Evolutionary conservation across 106 monocot genomes (phyloP).

Genomic region (Xerophyta viscosa): DNA sequence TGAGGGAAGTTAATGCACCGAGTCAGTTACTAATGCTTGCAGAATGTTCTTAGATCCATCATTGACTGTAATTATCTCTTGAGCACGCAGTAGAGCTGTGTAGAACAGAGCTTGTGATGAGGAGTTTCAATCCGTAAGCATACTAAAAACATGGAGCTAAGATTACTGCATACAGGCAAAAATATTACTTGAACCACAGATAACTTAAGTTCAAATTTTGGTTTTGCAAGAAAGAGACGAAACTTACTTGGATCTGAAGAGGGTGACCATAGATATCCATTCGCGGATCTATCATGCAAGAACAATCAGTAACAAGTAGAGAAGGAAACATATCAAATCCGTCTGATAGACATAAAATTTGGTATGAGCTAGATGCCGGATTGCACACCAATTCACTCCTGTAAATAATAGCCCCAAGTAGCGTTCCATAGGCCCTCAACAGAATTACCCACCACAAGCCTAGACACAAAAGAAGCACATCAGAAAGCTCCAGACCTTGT

Average conservation of each 20-base stretch:
- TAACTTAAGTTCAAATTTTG: too few relatives aligned
- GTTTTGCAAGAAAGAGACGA: too few relatives aligned
- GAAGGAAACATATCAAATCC: slow-evolving; percentile 99
- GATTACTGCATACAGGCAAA: too few relatives aligned
- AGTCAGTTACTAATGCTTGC: slow-evolving; percentile 74
- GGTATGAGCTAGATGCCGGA: slow-evolving; percentile 78
- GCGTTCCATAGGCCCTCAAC: slow-evolving; percentile 87
- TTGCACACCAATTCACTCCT: slow-evolving; percentile 86
- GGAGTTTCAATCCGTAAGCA: neutral
- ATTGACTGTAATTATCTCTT: slow-evolving; percentile 71
- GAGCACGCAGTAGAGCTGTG: slow-evolving; percentile 72
- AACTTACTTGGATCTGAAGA: slow-evolving; percentile 90
- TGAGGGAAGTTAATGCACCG: slow-evolving; percentile 81
- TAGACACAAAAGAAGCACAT: slow-evolving; percentile 14
- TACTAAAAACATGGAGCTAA: too few relatives aligned
- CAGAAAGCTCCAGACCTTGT: neutral
- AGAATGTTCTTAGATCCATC: slow-evolving; percentile 73
- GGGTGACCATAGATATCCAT: slow-evolving; percentile 99
- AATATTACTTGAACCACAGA: too few relatives aligned
- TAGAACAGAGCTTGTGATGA: slow-evolving; percentile 72
- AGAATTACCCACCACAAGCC: slow-evolving; percentile 96
- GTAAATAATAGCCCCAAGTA: slow-evolving; percentile 71
- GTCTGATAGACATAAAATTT: slow-evolving; percentile 86
- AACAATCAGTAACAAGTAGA: slow-evolving; percentile 90
- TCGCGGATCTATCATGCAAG: slow-evolving; percentile 93